Base-by-base conservation (phyloP, 2,329 filamentous ascomycete genomes). In the Emericellopsis atlantica region DNA sequence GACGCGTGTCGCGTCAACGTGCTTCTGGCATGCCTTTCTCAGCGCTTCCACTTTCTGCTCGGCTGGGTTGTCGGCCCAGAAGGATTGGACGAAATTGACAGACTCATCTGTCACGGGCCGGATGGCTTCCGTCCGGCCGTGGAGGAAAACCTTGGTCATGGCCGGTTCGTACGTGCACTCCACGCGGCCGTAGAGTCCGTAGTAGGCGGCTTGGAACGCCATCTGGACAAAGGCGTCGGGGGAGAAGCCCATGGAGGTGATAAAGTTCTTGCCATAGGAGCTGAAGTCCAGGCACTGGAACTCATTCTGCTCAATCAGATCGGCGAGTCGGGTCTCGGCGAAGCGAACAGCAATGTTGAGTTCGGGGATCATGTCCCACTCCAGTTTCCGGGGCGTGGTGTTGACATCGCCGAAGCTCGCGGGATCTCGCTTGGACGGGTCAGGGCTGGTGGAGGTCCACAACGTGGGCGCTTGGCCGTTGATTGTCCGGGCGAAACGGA, bases 161-260 rank as follows among this genome's bases (percentile, higher is more conserved):
- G 92, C 90, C 7, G 92, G 92, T 61, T 98, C 92, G 58, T 98
- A 98, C 0, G 89, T 92, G 56, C 87, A 94, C 60, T 96, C 92
- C 1, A 95, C 78, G 5, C 87, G 79, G 4, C 92, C 92, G 52
- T 96, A 98, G 7, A 98, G 72, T 2, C 92, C 92, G 54, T 95
- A 98, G 66, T 98, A 96, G 1, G 92, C 90, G 5, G 90, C 90
- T 60, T 98, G 92, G 66, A 95, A 95, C 0, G 92, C 92, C 90
- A 98, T 96, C 60, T 98, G 92, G 16, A 98, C 85, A 56, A 95
- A 98, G 0, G 92, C 92, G 57, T 96, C 92, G 0, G 92, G 90
- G 0, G 90, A 96, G 62, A 96, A 93, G 7, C 90, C 90, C 81
- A 93, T 93, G 0, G 84, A 87, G 0, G 88, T 96, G 61, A 98